Base-by-base conservation (phyloP, 495 filamentous ascomycete genomes). In the Xylaria flabelliformis region DNA sequence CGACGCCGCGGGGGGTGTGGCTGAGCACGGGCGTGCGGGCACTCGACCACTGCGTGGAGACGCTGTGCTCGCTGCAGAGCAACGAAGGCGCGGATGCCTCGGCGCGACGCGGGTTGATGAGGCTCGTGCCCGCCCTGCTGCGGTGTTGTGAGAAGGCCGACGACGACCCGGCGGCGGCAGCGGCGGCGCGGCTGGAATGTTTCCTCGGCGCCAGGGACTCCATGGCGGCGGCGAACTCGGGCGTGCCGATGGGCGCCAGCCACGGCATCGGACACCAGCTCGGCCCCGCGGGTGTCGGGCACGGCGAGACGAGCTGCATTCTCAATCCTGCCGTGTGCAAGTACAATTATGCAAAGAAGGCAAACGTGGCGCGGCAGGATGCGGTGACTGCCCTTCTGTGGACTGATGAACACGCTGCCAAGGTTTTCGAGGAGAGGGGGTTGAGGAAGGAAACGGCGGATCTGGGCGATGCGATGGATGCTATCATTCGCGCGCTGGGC, bases 231-330 rank as follows among this genome's bases (percentile, higher is more conserved):
- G 83, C 82, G 58, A 80, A 78, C 55, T 78, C 77, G 53, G 85
- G 85, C 6, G 82, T 88, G 42, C 80, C 87, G 21, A 66, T 89
- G 73, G 89, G 88, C 17, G 88, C 86, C 36, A 89, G 87, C 68
- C 88, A 91, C 79, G 89, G 83, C 2, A 90, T 91, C 76, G 89
- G 89, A 15, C 88, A 90, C 80, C 88, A 90, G 76, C 82, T 91
- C 0, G 90, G 89, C 21, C 88, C 88, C 0, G 77, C 89, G 4
- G 89, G 88, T 2, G 88, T 91, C n/a, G 83, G 86, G 4, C 89
- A 91, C 74, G 89, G 89, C 21, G 88, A 89, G 73, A 90, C 89
- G 34, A 89, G 86, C 71, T 90, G 89, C 68, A 88, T 91, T 55
- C 81, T 91, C 32, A 82, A 89, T 15, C 89, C 89, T 3, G 86